Evolutionary conservation across 495 filamentous ascomycete species (phyloP), one percentile per base, ranked within the genome.

Genomic region (Penicillium argentinense): DNA sequence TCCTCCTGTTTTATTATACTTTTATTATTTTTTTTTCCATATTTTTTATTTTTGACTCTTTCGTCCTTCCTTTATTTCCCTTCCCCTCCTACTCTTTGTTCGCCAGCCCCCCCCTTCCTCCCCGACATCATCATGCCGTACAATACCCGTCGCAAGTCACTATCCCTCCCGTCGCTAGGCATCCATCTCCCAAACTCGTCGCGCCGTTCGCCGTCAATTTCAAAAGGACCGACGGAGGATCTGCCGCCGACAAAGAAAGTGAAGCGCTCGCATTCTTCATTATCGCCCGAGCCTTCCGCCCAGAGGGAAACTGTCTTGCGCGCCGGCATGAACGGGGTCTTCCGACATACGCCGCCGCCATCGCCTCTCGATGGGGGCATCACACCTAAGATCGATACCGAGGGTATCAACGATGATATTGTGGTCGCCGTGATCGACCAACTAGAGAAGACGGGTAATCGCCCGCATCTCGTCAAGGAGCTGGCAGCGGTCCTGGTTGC

Each of bases 61-160:
- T 55, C 28, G 30, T 53, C 56, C 46, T 42, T 53, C 47, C 50
- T 49, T 44, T 42, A 34, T 43, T 34, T 39, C 43, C 19, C 6
- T 41, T 34, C 38, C 8, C 21, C 25, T 36, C 30, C 26, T 39
- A 17, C 24, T 33, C 32, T 45, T 29, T 39, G 39, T 39, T 54
- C 33, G 11, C 28, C 33, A 32, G 37, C 36, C 38, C 53, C 45
- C 33, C 46, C 30, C 21, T 42, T 46, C 39, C 24, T 45, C 29
- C 16, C 24, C 37, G 30, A 50, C 64, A 81, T 42, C 53, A 55
- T 50, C 57, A 96, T 95, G 90, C 89, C 90, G 52, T 97, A 97
- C 80, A 96, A 98, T 69, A 98, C 93, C 51, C 87, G 93, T 71
- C 85, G 93, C 68, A 98, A 97, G 74, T 96, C 91, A 62, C 71